Evolutionary conservation across 305 asterid species (phyloP).

Genomic region (Rubia occidens): DNA sequence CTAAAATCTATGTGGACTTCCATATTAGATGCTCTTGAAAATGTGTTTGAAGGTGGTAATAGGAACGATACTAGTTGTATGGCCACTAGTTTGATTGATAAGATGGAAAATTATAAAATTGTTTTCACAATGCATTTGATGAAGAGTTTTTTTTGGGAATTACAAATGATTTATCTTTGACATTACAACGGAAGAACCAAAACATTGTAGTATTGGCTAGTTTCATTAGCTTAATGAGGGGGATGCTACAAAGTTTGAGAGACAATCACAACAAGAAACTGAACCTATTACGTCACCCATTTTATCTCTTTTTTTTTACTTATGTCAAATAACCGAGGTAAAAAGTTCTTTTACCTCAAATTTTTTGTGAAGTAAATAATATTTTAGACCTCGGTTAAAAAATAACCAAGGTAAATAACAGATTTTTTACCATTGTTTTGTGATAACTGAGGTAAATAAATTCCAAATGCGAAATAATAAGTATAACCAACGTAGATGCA

Average conservation of each 20-base stretch:
- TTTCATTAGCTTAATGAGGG: neutral
- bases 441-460: too few species aligned
- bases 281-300: too few species aligned
- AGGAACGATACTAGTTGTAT: neutral
- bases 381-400: too few species aligned
- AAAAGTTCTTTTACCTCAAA: too few species aligned
- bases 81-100: neutral
- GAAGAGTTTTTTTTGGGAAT: neutral
- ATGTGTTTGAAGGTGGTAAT: neutral
- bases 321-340: too few species aligned
- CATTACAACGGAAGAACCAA: neutral
- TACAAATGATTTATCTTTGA: neutral
- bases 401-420: too few species aligned
- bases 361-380: too few species aligned
- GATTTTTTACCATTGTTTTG: too few species aligned
- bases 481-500: too few species aligned
- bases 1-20: slow-evolving; percentile 2
- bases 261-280: too few species aligned
- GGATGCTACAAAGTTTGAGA: neutral
- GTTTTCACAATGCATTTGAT: neutral
- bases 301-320: too few species aligned
- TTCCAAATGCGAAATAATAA: too few species aligned
- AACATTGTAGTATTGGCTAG: neutral
- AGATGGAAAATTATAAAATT: neutral
- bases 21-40: neutral